Conservation (phyloP, 805 yeast genomes). For the Ogataea paraovalis region DNA sequence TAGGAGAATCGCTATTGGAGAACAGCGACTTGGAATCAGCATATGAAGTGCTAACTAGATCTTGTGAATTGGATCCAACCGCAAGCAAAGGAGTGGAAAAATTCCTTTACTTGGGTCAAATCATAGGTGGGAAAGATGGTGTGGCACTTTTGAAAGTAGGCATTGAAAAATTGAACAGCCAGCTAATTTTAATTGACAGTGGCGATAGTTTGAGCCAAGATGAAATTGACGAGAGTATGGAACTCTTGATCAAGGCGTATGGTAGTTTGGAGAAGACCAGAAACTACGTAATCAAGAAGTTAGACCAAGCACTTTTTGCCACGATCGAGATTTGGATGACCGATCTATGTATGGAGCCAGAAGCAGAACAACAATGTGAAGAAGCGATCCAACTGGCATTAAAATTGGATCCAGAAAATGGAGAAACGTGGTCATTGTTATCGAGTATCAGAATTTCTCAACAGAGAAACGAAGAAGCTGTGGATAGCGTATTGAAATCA, state of each 20-base stretch:
- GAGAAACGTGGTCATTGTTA: constrained; percentile 78
- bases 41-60: constrained; percentile 51
- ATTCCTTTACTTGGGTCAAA: constrained; percentile 86
- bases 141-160: constrained; percentile 60
- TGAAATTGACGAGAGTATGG: constrained; percentile 18
- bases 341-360: constrained; percentile 88
- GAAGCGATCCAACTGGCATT: constrained; percentile 62
- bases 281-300: constrained; percentile 46
- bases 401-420: constrained; percentile 52
- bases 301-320: constrained; percentile 76
- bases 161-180: constrained; percentile 44
- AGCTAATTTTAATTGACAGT: constrained; percentile 30
- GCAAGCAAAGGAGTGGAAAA: constrained; percentile 72
- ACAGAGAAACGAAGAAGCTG: constrained; percentile 69
- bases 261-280: constrained; percentile 24
- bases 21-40: constrained; percentile 77
- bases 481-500: constrained; percentile 57
- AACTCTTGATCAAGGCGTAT: constrained; percentile 27
- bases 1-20: constrained; percentile 80
- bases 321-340: constrained; percentile 97
- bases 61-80: constrained; percentile 66
- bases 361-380: constrained; percentile 82
- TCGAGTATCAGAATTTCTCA: constrained; percentile 91
- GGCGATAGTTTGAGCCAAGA: not conserved
- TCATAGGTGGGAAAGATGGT: constrained; percentile 80